Conservation (phyloP, 192 early-diverging fungal genomes). For the Spinellus fusiger region DNA sequence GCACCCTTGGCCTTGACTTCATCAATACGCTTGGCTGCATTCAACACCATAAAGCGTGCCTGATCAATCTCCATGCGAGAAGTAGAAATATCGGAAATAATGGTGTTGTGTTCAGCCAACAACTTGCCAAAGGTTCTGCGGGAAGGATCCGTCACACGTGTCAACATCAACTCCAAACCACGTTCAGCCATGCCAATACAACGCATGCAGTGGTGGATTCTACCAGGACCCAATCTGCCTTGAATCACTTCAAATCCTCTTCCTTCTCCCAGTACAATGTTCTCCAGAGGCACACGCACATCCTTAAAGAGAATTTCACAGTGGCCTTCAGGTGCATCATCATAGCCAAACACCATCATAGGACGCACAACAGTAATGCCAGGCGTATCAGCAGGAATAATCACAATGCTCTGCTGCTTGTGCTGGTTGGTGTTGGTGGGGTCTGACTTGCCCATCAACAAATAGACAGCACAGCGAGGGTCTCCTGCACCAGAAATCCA, state of each 20-base stretch:
- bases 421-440: conserved; percentile 60
- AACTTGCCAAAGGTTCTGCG: conserved; percentile 86
- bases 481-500: conserved; percentile 98
- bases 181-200: conserved; percentile 91
- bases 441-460: conserved; percentile 89
- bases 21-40: conserved; percentile 91
- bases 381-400: conserved; percentile 78
- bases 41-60: conserved; percentile 86
- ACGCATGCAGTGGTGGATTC: conserved; percentile 99
- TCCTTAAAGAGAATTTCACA: conserved; percentile 89
- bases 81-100: conserved; percentile 73
- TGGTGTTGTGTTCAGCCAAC: conserved; percentile 78
- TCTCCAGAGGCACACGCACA: conserved; percentile 79
- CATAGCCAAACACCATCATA: conserved; percentile 87
- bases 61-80: conserved; percentile 90
- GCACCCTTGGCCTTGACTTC: conserved; percentile 80
- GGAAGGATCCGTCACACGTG: conserved; percentile 69
- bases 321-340: conserved; percentile 96
- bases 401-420: conserved; percentile 83
- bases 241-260: conserved; percentile 98
- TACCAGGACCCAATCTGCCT: conserved; percentile 92
- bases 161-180: conserved; percentile 80
- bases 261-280: conserved; percentile 93
- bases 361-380: conserved; percentile 83
- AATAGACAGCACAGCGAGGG: conserved; percentile 85